Conservation (phyloP, 2,329 filamentous ascomycete genomes). For the Neurospora sp. region DNA sequence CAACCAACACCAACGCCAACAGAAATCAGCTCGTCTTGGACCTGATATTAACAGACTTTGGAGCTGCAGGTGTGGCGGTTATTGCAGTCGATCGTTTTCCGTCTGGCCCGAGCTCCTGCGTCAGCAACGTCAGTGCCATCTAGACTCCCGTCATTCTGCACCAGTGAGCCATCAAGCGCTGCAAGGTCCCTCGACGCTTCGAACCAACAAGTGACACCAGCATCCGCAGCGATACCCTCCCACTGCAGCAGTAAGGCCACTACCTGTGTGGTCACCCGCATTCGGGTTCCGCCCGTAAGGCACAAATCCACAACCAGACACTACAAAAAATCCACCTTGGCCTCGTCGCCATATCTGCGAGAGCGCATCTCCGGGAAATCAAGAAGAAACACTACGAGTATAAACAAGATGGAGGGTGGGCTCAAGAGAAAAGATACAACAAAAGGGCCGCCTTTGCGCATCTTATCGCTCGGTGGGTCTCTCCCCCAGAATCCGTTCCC, state of each 20-base stretch:
- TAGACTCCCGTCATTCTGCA: background rate
- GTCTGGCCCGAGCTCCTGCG: conserved; percentile 13
- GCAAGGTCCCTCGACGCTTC: background rate
- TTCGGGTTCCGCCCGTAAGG: background rate
- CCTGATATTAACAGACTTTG: background rate
- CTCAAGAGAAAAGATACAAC: conserved; percentile 88
- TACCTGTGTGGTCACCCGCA: background rate
- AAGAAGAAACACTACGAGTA: background rate
- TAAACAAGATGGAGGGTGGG: conserved; percentile 38
- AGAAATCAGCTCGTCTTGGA: background rate
- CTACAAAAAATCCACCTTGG: background rate
- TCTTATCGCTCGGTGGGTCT: conserved; percentile 74
- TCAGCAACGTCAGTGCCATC: conserved; percentile 6
- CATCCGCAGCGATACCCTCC: background rate
- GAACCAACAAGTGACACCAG: background rate
- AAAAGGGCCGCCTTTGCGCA: conserved; percentile 84
- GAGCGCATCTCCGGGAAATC: background rate
- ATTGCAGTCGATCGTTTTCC: conserved; percentile 12
- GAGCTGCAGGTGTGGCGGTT: background rate
- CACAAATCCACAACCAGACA: background rate
- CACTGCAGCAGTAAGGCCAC: background rate
- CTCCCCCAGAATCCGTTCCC: background rate
- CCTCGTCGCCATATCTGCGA: background rate
- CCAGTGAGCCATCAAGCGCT: background rate
- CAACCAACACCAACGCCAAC: background rate